These are phyloP conservation scores for Blastocystis sp. DNA, from an alignment of 352 stramenopile genomes.

Conservation along the genomic window DNA sequence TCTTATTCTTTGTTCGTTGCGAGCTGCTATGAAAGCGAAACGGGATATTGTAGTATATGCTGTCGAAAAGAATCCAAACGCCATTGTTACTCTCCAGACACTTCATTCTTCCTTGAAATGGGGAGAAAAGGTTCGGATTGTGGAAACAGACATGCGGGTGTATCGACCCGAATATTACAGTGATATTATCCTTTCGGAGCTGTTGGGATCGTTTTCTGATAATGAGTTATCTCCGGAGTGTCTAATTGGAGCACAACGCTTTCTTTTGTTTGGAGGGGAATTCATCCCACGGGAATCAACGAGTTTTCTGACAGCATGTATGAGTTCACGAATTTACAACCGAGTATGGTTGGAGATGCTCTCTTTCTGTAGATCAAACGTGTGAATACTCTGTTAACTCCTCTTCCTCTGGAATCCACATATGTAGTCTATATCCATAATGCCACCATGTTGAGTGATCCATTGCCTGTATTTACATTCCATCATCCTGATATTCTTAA, in stretches of 20 bases:
- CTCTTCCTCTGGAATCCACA: constrained; percentile 78
- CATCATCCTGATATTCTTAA: constrained; percentile 76
- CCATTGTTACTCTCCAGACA: constrained; percentile 83
- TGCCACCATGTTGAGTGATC: constrained; percentile 75
- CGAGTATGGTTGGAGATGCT: constrained; percentile 70
- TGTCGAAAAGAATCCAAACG: constrained; percentile 96
- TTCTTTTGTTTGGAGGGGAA: constrained; percentile 77
- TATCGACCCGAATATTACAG: constrained; percentile 75
- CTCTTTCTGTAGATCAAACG: background rate
- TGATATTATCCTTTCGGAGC: constrained; percentile 88
- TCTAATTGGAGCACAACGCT: constrained; percentile 83
- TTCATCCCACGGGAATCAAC: constrained; percentile 84
- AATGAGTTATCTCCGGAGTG: constrained; percentile 98
- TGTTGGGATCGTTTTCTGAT: constrained; percentile 90
- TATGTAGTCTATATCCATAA: constrained; percentile 92
- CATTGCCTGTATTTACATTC: constrained; percentile 85
- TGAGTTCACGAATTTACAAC: constrained; percentile 84
- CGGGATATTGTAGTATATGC: constrained; percentile 80
- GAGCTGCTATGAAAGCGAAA: constrained; percentile 71
- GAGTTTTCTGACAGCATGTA: constrained; percentile 85
- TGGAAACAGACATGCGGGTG: constrained; percentile 77
- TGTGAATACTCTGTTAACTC: background rate
- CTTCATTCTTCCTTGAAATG: constrained; percentile 68
- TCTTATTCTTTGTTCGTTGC: constrained; percentile 80
- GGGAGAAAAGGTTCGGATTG: constrained; percentile 72